Evolutionary conservation across 164 flowering plant genomes (phyloP), one percentile per base, ranked within the genome.

Genomic region (Kingdonia uniflora): DNA sequence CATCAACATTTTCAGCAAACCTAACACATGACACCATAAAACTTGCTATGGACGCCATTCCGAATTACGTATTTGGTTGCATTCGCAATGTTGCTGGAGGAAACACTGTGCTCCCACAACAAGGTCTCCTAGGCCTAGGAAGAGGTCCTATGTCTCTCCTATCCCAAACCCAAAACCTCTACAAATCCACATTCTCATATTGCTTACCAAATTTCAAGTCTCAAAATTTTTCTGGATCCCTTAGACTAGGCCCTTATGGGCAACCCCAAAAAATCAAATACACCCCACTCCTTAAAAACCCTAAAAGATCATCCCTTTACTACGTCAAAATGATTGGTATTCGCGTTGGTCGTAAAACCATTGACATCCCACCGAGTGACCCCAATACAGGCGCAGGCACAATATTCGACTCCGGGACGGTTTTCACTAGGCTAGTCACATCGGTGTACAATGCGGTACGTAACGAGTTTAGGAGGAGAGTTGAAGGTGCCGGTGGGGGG

Each of bases 321-420:
- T 92, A 81, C 44, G 97, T 86, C 14, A 75, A 86, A 56, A 15
- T 92, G 65, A 15, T 73, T 14, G 83, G 57, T 0, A 75, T 92
- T 16, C 66, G 74, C 7, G 95, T 92, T 14, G 97, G 97, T 1
- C 55, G 79, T 24, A 69, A 53, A 42, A 51, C 74, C 23, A 80
- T 86, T 8, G 71, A 63, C 51, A 74, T 91, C 56, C 95, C 96
- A 0, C 65, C 80, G 0, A 24, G 58, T 20, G 89, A 92, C 58
- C 84, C 95, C 3, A 51, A 68, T 40, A 88, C 92, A 21, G 99
- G 99, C 0, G 81, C 95, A 0, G 99, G 98, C 2, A 92, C 99
- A 25, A 64, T 92, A 44, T 53, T 92, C 51, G 99, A 92, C 69
- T 82, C 98, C 0, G 98, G 84, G 11, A 79, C 84, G 0, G 73